phyloP scores from a whole-genome alignment of 768 basidiomycete genomes.

The Hortiboletus flavorubellus region DNA sequence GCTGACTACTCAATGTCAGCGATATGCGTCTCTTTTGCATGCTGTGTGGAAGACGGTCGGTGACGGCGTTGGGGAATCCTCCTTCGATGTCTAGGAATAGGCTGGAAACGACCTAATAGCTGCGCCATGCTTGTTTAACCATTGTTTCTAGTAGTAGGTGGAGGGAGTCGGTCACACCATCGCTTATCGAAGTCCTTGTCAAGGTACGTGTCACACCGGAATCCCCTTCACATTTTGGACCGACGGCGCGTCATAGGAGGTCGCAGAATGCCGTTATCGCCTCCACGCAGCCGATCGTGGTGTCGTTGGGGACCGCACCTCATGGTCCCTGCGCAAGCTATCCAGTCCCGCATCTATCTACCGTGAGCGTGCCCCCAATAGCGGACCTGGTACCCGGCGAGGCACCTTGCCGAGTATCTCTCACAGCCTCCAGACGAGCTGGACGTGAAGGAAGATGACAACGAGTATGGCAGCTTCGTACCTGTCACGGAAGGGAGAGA shows the following conservation, averaged over 20 bases:
- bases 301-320: slow-evolving; percentile 66
- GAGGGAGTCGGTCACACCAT: slow-evolving; percentile 59
- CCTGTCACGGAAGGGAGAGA: slow-evolving; percentile 51
- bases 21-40: no score
- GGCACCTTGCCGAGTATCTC: slow-evolving; percentile 48
- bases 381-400: slow-evolving; percentile 32
- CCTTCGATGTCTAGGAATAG: no score
- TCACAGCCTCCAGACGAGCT: slow-evolving; percentile 52
- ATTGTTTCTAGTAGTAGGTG: no score
- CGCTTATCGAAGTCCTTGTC: slow-evolving; percentile 72
- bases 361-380: slow-evolving; percentile 40
- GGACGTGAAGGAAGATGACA: slow-evolving; percentile 66
- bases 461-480: slow-evolving; percentile 42
- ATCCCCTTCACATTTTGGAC: not conserved
- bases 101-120: no score
- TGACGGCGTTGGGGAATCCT: no score
- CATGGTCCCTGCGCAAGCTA: slow-evolving; percentile 56
- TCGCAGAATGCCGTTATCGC: slow-evolving; percentile 68
- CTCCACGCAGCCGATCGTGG: slow-evolving; percentile 48
- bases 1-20: no score
- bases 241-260: slow-evolving; percentile 47
- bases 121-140: no score
- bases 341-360: slow-evolving; percentile 54
- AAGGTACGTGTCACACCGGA: slow-evolving; percentile 47
- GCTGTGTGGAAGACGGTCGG: no score